A percentile compares a stretch with the other conserved stretches of the same genome.
These are phyloP conservation scores for Aspergillus novoparasiticus DNA, from an alignment of 2,329 filamentous ascomycete species.

Conservation along the genomic window DNA sequence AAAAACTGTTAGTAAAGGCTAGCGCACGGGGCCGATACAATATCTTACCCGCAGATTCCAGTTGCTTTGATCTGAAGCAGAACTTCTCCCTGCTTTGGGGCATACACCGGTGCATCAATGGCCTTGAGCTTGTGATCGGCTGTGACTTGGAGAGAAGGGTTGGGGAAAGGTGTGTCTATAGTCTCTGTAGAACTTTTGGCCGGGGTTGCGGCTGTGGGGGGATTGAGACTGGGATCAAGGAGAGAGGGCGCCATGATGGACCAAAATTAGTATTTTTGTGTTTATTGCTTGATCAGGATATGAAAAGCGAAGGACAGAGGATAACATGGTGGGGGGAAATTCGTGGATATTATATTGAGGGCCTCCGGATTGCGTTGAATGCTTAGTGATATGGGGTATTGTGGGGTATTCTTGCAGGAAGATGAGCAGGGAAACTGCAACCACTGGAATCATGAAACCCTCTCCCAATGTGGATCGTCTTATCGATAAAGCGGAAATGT, in stretches of 20 bases:
- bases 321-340: background rate
- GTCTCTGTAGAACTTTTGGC: background rate
- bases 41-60: conserved; percentile 62
- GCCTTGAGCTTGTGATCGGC: conserved; percentile 62
- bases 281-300: background rate
- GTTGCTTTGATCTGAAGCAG: conserved; percentile 64
- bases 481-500: background rate
- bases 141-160: conserved; percentile 62
- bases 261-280: background rate
- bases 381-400: background rate
- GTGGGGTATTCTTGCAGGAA: background rate
- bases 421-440: background rate
- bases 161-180: conserved; percentile 30
- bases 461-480: background rate
- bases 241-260: background rate
- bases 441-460: background rate
- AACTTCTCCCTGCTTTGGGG: conserved; percentile 58
- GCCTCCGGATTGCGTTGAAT: background rate
- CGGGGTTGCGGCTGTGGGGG: background rate
- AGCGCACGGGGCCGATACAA: too few species aligned
- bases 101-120: conserved; percentile 59
- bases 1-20: background rate
- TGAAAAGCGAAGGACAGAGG: background rate
- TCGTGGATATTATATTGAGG: background rate
- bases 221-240: background rate